Evolutionary conservation across 2,329 filamentous ascomycete species (phyloP).

Genomic region (Plenodomus lindquistii): DNA sequence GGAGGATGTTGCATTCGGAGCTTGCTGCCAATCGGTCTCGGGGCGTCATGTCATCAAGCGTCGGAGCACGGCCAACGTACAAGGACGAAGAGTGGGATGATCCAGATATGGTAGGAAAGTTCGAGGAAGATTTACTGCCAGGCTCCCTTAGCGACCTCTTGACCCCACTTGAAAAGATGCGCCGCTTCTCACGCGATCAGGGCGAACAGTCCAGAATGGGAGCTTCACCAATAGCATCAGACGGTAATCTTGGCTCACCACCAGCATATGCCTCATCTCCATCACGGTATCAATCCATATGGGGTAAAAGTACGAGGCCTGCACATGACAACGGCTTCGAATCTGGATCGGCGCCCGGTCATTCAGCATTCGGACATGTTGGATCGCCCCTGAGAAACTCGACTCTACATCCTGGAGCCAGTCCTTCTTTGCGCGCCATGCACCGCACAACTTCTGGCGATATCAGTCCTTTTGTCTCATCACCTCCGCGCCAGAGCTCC

Average conservation of each 20-base stretch:
- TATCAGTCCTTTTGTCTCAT: slow-evolving; percentile 56
- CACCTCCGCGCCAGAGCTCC: slow-evolving; percentile 59
- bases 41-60: slow-evolving; percentile 63
- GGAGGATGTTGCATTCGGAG: slow-evolving; percentile 66
- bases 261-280: slow-evolving; percentile 59
- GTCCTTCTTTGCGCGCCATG: slow-evolving; percentile 56
- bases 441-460: slow-evolving; percentile 54
- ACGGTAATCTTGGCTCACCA: slow-evolving; percentile 55
- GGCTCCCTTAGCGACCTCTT: slow-evolving; percentile 66
- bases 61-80: slow-evolving; percentile 53
- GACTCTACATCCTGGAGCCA: slow-evolving; percentile 54
- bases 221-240: slow-evolving; percentile 49
- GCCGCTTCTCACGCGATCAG: slow-evolving; percentile 62
- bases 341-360: slow-evolving; percentile 40
- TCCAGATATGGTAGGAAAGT: slow-evolving; percentile 64
- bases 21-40: slow-evolving; percentile 58
- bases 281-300: slow-evolving; percentile 64
- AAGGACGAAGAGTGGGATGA: slow-evolving; percentile 58
- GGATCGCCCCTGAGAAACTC: slow-evolving; percentile 69
- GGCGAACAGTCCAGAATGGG: slow-evolving; percentile 58
- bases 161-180: slow-evolving; percentile 63
- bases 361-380: slow-evolving; percentile 61
- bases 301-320: slow-evolving; percentile 55
- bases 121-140: slow-evolving; percentile 88
- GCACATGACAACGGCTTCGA: slow-evolving; percentile 53